Conservation (phyloP, 106 monocot genomes). For the Cymbidium sinense region DNA sequence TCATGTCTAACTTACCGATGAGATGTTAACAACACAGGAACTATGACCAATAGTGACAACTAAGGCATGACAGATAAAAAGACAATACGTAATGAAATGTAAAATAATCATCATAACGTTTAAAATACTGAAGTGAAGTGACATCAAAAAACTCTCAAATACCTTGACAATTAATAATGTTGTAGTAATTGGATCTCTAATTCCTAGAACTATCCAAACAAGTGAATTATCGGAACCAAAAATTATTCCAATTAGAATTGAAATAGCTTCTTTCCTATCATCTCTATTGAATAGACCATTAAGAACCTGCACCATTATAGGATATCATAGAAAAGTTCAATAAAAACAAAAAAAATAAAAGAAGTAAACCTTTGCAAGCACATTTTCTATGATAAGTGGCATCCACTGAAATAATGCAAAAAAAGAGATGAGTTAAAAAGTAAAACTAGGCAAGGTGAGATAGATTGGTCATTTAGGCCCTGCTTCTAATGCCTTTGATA, state of each 20-base stretch:
- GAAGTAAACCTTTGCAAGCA: neutral
- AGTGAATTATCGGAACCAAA: constrained; percentile 98
- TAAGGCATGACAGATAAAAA: no score
- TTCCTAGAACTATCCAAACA: constrained; percentile 88
- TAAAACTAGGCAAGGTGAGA: no score
- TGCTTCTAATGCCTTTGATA: no score
- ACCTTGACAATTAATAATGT: constrained; percentile 77
- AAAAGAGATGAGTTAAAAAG: no score
- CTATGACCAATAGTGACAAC: no score
- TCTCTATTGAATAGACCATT: constrained; percentile 79
- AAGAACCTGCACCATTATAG: constrained; percentile 56
- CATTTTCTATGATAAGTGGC: neutral
- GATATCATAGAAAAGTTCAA: neutral
- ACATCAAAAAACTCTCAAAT: neutral
- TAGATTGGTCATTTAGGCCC: no score
- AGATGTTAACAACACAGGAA: no score
- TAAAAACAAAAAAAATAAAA: neutral
- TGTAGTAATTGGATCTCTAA: constrained; percentile 87
- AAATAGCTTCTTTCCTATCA: constrained; percentile 65
- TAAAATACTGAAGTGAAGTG: neutral
- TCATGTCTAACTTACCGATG: no score
- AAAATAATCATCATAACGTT: neutral
- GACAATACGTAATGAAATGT: no score
- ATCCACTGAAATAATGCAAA: no score
- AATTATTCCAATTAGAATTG: constrained; percentile 87